phyloP scores from a whole-genome alignment of 495 filamentous ascomycete species.

The Tuber melanosporum region DNA sequence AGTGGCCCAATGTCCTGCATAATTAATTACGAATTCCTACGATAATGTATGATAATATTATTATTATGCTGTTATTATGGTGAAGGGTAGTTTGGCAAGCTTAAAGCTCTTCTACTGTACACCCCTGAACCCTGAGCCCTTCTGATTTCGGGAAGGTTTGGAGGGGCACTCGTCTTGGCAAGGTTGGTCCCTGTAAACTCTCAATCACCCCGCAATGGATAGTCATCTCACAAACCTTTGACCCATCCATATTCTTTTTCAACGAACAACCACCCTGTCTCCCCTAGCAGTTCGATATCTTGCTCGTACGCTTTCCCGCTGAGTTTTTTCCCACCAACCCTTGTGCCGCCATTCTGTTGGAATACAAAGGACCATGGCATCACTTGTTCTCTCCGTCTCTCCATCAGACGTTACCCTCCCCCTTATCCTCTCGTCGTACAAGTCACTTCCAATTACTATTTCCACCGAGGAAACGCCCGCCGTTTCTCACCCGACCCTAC shows the following conservation, averaged over 20 bases:
- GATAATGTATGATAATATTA: neutral
- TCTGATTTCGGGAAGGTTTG: neutral
- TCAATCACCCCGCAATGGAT: neutral
- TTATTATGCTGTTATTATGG: neutral
- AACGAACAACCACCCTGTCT: neutral
- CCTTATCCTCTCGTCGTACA: slow-evolving; percentile 35
- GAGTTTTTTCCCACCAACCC: slow-evolving; percentile 12
- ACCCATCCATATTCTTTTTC: neutral
- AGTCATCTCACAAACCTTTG: neutral
- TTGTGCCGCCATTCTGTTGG: slow-evolving; percentile 13
- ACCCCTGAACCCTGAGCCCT: neutral
- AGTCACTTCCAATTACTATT: slow-evolving; percentile 12
- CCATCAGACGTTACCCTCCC: slow-evolving; percentile 33
- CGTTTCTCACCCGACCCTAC: slow-evolving; percentile 28
- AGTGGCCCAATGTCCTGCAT: neutral
- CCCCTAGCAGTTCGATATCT: neutral
- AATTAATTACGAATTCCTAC: neutral
- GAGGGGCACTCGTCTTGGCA: neutral
- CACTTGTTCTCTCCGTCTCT: slow-evolving; percentile 31
- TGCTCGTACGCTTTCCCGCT: slow-evolving; percentile 24
- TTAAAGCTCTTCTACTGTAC: neutral
- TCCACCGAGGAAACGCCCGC: slow-evolving; percentile 12
- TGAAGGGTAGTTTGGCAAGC: neutral
- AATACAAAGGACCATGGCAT: slow-evolving; percentile 30
- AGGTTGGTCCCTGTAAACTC: neutral